Evolutionary conservation across 2,329 filamentous ascomycete species (phyloP), one percentile per base, ranked within the genome.

Genomic region (Tolypocladium capitatum): DNA sequence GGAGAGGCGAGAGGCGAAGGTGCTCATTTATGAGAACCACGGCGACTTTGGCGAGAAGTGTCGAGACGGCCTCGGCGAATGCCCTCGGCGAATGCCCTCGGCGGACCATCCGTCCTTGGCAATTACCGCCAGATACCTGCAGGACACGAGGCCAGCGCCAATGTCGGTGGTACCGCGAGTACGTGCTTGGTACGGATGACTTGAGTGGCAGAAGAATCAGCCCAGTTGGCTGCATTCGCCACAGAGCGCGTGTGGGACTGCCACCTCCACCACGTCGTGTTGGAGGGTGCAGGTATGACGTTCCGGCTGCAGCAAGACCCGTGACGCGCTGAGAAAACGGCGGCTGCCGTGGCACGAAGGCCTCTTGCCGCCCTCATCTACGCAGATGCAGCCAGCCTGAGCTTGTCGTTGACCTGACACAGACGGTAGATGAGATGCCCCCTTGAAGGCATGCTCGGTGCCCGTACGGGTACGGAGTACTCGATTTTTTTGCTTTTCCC

Each of bases 221-320:
- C 21, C 21, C 36, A 24, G 35, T 24, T 24, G 20, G 35, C 35
- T 36, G 21, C 36, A 10, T 18, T 27, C 31, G 43, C 43, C 43
- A 40, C 40, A 46, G 32, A 44, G 43, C 30, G 34, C 16, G 43
- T n/a, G 43, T 34, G 43, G 43, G 32, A 44, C 43, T 20, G 42
- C 48, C 24, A 42, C 36, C 43, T 43, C 46, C 48, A 47, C 36
- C 47, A 43, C 43, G 18, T 50, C 43, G 50, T 48, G 46, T 45
- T 47, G 47, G 48, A 46, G 47, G 47, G 36, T n/a, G 21, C 38
- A 16, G 46, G 43, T 27, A 47, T 49, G 48, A 46, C 48, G 46
- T 49, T 51, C 20, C 41, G 34, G 48, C 50, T 44, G 43, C 46
- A 42, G 20, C 46, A 13, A 48, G 46, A 48, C 50, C 41, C 43